phyloP scores from a whole-genome alignment of 768 basidiomycete genomes.

The Nidularia pulvinata region DNA sequence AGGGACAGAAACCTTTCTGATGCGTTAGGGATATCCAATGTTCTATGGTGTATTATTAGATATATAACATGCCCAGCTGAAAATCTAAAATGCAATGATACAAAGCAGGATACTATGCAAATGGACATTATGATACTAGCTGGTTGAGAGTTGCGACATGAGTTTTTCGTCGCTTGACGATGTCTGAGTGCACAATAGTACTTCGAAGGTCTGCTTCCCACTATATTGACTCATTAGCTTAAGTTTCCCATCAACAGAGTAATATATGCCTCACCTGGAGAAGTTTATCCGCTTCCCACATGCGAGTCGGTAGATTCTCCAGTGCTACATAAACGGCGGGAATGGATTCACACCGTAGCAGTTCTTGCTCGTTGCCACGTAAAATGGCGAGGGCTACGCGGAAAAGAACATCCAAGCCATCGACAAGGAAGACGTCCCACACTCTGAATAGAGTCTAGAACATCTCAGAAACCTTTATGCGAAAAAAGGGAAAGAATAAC shows the following conservation, averaged over 20 bases:
- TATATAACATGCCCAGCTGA: neutral
- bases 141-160: slow-evolving; percentile 47
- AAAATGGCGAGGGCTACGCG: slow-evolving; percentile 90
- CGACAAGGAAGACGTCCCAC: slow-evolving; percentile 95
- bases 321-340: slow-evolving; percentile 89
- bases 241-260: slow-evolving; percentile 10
- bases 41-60: no score
- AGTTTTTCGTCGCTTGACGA: slow-evolving; percentile 49
- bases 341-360: slow-evolving; percentile 82
- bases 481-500: no score
- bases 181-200: slow-evolving; percentile 51
- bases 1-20: neutral
- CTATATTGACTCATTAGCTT: slow-evolving; percentile 36
- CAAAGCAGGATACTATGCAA: neutral
- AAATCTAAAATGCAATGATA: neutral
- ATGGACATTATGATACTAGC: slow-evolving; percentile 27
- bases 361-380: slow-evolving; percentile 79
- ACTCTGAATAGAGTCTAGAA: slow-evolving; percentile 87
- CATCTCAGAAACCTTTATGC: neutral
- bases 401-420: slow-evolving; percentile 90
- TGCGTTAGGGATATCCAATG: no score
- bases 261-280: slow-evolving; percentile 62
- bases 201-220: slow-evolving; percentile 57
- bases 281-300: slow-evolving; percentile 93
- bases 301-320: slow-evolving; percentile 86